These are phyloP conservation scores for Starmerella stigmatis DNA, from an alignment of 805 yeast species.

Conservation along the genomic window DNA sequence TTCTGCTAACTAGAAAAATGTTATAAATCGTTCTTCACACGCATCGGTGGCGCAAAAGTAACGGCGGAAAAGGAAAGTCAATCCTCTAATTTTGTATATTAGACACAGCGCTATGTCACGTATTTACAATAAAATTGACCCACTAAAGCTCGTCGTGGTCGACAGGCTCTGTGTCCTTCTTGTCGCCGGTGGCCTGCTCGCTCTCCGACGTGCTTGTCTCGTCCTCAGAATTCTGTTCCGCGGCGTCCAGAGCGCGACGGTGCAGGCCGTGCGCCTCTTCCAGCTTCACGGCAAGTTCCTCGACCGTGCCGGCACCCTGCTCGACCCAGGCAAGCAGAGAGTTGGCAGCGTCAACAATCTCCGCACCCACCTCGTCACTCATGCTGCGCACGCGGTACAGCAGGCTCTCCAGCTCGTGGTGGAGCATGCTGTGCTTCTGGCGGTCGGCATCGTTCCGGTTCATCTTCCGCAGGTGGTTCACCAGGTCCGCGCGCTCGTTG, in stretches of 20 bases:
- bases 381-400: conserved; percentile 55
- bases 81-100: too few relatives aligned
- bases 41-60: too few relatives aligned
- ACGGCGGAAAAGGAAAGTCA: too few relatives aligned
- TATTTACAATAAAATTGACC: neutral
- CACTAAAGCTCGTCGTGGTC: conserved; percentile 7
- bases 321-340: conserved; percentile 22
- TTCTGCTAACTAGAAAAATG: too few relatives aligned
- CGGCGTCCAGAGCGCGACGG: conserved; percentile 2
- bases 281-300: conserved; percentile 17
- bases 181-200: neutral
- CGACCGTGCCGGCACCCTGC: conserved; percentile 14
- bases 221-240: neutral
- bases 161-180: neutral
- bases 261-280: conserved; percentile 16
- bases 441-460: conserved; percentile 48
- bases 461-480: conserved; percentile 42
- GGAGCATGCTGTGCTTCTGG: conserved; percentile 43
- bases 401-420: conserved; percentile 62
- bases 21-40: too few relatives aligned
- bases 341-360: conserved; percentile 13
- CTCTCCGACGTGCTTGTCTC: neutral
- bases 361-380: conserved; percentile 13
- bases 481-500: conserved; percentile 38
- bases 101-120: neutral